Conservation (phyloP, 495 filamentous ascomycete species). For the Pyrenula aspistea region DNA sequence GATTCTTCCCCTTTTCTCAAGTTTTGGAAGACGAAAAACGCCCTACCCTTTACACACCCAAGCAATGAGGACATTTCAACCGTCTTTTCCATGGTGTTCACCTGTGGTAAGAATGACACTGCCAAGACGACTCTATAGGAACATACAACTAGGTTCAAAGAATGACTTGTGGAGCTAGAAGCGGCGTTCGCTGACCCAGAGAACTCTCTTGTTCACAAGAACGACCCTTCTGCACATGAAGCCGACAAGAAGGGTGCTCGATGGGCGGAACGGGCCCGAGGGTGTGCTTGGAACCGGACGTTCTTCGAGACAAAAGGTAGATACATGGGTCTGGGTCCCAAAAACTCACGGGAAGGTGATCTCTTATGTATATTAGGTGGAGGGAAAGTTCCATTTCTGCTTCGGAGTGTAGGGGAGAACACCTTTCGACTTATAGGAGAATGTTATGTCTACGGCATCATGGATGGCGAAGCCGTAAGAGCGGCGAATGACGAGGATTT, state of each 20-base stretch:
- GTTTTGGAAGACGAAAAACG: background rate
- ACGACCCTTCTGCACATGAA: background rate
- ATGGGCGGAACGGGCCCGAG: background rate
- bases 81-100: background rate
- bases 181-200: background rate
- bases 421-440: conserved; percentile 8
- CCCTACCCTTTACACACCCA: background rate
- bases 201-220: background rate
- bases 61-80: background rate
- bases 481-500: background rate
- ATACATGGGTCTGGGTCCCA: conserved; percentile 8
- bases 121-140: background rate
- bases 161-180: background rate
- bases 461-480: conserved; percentile 8
- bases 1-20: background rate
- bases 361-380: conserved; percentile 7
- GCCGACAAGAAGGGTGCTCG: background rate
- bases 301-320: conserved; percentile 4
- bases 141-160: background rate
- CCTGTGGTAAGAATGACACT: background rate
- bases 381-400: conserved; percentile 3
- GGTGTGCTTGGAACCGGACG: background rate
- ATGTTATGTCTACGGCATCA: conserved; percentile 12
- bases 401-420: conserved; percentile 2
- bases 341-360: conserved; percentile 2